Conservation (phyloP, 192 early-diverging fungal species). For the Cetraspora pellucida region DNA sequence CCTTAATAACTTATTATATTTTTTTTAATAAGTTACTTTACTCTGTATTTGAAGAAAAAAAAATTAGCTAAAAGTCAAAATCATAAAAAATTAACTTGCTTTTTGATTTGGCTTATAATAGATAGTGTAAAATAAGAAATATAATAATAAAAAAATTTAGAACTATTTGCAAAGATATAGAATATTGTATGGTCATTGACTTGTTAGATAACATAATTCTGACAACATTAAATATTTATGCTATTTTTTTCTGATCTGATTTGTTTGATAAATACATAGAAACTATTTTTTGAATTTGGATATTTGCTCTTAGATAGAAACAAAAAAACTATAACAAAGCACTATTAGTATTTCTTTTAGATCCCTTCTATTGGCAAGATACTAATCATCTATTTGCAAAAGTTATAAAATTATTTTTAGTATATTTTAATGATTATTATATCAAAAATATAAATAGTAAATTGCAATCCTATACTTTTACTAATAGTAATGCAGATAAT, state of each 20-base stretch:
- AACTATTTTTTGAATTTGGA: conserved; percentile 1
- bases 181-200: not conserved
- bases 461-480: not conserved
- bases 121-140: no score
- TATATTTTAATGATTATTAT: not conserved
- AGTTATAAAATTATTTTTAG: not conserved
- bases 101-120: no score
- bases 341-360: not conserved
- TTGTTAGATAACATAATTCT: not conserved
- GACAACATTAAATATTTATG: not conserved
- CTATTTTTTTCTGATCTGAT: not conserved
- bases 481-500: not conserved
- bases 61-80: no score
- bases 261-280: not conserved
- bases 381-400: not conserved
- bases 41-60: no score
- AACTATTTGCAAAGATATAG: not conserved
- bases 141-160: not conserved
- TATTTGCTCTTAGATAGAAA: not conserved
- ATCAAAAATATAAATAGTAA: not conserved
- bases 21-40: no score
- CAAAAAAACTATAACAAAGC: conserved; percentile 8
- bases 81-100: no score
- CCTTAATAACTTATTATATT: no score
- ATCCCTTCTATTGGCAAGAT: not conserved